Conservation (phyloP, 805 yeast genomes). For the Candida insectalens region DNA sequence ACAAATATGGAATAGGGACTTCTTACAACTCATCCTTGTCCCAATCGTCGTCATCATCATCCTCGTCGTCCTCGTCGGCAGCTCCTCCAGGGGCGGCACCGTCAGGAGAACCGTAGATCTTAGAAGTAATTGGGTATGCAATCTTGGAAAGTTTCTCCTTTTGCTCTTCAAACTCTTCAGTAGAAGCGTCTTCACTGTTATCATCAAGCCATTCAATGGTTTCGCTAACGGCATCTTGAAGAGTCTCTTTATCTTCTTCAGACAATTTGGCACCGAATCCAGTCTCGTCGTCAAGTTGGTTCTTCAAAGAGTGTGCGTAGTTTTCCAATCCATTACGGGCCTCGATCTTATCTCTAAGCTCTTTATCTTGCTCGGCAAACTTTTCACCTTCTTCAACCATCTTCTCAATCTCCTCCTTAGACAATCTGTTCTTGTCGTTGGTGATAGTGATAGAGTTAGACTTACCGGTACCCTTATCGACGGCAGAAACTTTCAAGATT, state of each 20-base stretch:
- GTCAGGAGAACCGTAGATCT: conserved; percentile 44
- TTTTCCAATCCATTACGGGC: conserved; percentile 83
- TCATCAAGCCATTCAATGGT: conserved; percentile 61
- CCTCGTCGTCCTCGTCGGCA: conserved; percentile 42
- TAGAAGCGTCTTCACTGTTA: conserved; percentile 69
- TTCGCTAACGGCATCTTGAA: conserved; percentile 81
- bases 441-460: conserved; percentile 84
- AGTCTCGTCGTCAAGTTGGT: conserved; percentile 40
- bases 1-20: neutral
- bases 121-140: conserved; percentile 89
- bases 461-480: conserved; percentile 93
- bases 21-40: conserved; percentile 61
- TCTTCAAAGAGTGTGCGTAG: conserved; percentile 75
- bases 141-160: conserved; percentile 69
- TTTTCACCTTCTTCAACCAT: conserved; percentile 98
- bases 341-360: conserved; percentile 74
- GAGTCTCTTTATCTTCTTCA: conserved; percentile 85
- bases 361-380: conserved; percentile 85
- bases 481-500: conserved; percentile 75
- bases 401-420: conserved; percentile 90
- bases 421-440: conserved; percentile 89
- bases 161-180: conserved; percentile 91
- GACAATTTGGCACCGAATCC: conserved; percentile 71
- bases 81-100: conserved; percentile 35
- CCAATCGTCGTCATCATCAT: conserved; percentile 44